phyloP scores from a whole-genome alignment of 202 grass and related monocot species.

The Schoenoplectus tabernaemontani region DNA sequence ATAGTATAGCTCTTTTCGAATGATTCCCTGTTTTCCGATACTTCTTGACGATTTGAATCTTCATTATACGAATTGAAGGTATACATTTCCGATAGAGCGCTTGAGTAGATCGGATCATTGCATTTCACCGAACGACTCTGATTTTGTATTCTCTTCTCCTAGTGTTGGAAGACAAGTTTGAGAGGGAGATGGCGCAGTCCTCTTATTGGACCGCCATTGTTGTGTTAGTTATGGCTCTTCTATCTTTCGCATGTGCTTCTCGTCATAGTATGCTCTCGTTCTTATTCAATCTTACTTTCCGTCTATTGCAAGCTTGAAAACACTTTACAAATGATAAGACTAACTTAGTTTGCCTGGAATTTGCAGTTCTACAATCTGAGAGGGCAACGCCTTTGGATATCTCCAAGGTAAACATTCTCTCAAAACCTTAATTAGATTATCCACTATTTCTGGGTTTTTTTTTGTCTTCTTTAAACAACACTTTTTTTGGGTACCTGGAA shows the following conservation, averaged over 20 bases:
- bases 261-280: constrained; percentile 17
- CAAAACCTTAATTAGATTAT: background rate
- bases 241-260: constrained; percentile 14
- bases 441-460: background rate
- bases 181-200: constrained; percentile 8
- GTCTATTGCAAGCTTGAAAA: background rate
- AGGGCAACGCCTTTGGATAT: constrained; percentile 5
- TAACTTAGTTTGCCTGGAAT: background rate
- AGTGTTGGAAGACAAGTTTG: background rate
- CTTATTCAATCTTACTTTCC: background rate
- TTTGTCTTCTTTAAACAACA: background rate
- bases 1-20: background rate
- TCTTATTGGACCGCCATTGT: constrained; percentile 8
- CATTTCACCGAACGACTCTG: background rate
- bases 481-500: background rate
- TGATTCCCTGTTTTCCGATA: background rate
- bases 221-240: constrained; percentile 5
- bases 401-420: constrained; percentile 4
- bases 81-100: background rate
- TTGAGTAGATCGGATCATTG: constrained; percentile 7
- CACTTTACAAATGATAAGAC: background rate
- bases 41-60: background rate
- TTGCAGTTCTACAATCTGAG: constrained; percentile 11
- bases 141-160: background rate
- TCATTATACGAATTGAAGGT: background rate